phyloP scores from a whole-genome alignment of 176 grass and related monocot genomes.

The Oryza coarctata region DNA sequence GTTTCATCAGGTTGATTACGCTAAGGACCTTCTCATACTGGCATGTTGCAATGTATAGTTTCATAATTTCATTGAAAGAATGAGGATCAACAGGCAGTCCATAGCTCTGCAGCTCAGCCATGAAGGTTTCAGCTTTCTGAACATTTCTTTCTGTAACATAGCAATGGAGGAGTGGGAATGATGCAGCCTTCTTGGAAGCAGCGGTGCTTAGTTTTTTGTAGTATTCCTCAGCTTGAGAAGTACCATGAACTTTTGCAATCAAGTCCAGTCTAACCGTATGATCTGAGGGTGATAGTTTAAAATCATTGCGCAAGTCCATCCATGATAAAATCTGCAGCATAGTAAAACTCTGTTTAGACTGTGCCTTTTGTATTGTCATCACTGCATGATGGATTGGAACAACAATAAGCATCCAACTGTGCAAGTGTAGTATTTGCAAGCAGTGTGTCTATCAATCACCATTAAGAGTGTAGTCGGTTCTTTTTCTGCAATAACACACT shows the following conservation, averaged over 20 bases:
- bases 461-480: neutral
- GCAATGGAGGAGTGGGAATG: slow-evolving; percentile 69
- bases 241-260: slow-evolving; percentile 54
- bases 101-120: slow-evolving; percentile 65
- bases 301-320: slow-evolving; percentile 52
- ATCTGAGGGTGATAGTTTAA: slow-evolving; percentile 53
- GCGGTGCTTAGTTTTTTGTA: slow-evolving; percentile 47
- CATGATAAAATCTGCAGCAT: slow-evolving; percentile 72
- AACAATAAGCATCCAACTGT: neutral
- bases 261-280: slow-evolving; percentile 63
- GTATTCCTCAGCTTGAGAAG: slow-evolving; percentile 64
- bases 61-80: slow-evolving; percentile 84
- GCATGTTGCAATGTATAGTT: slow-evolving; percentile 63
- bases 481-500: neutral
- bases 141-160: slow-evolving; percentile 71
- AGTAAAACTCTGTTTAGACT: neutral
- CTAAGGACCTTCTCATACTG: slow-evolving; percentile 47
- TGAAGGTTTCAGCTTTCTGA: slow-evolving; percentile 65
- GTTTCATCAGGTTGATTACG: slow-evolving; percentile 66
- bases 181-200: slow-evolving; percentile 65
- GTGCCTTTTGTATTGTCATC: neutral
- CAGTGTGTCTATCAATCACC: neutral
- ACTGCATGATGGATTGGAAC: neutral
- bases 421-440: neutral
- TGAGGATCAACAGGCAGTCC: slow-evolving; percentile 68